Conservation (phyloP, 1,139 yeast species). For the Hansenula anomala region DNA sequence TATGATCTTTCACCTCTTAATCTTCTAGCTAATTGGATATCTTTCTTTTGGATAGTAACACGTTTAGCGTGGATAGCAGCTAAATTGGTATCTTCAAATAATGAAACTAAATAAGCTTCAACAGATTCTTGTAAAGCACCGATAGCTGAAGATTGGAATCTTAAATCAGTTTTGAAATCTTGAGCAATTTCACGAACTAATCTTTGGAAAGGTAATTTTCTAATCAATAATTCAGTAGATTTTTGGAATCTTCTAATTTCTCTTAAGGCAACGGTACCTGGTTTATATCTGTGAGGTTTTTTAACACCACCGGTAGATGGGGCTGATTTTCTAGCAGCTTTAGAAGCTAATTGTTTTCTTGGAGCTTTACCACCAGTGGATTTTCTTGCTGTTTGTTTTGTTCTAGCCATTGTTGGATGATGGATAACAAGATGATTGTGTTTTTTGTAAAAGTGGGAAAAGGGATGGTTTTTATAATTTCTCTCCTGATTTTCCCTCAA, state of each 20-base stretch:
- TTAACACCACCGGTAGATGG: constrained; percentile 98
- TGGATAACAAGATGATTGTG: neutral
- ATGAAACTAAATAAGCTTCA: constrained; percentile 90
- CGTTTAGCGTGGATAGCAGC: constrained; percentile 99
- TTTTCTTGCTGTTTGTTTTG: constrained; percentile 98
- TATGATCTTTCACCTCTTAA: constrained; percentile 95
- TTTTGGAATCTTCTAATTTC: constrained; percentile 99
- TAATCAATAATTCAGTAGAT: constrained; percentile 92
- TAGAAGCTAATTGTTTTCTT: constrained; percentile 98
- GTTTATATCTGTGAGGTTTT: constrained; percentile 99
- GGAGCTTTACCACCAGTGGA: constrained; percentile 99
- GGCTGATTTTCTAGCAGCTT: constrained; percentile 99
- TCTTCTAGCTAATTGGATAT: constrained; percentile 98
- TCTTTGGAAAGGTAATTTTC: constrained; percentile 99
- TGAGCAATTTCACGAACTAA: constrained; percentile 97
- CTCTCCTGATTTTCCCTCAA: neutral
- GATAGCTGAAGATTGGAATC: constrained; percentile 98
- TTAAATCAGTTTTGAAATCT: constrained; percentile 95
- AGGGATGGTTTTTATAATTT: neutral
- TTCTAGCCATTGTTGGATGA: constrained; percentile 75
- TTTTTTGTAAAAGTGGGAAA: neutral
- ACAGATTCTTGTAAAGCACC: constrained; percentile 99
- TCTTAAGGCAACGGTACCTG: constrained; percentile 99
- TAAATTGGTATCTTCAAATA: constrained; percentile 95
- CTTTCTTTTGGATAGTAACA: constrained; percentile 99